Percentiles rank a stretch among this genome's conserved stretches.
These are phyloP conservation scores for Cordia subcordata DNA, from an alignment of 257 asterid genomes.

Conservation along the genomic window DNA sequence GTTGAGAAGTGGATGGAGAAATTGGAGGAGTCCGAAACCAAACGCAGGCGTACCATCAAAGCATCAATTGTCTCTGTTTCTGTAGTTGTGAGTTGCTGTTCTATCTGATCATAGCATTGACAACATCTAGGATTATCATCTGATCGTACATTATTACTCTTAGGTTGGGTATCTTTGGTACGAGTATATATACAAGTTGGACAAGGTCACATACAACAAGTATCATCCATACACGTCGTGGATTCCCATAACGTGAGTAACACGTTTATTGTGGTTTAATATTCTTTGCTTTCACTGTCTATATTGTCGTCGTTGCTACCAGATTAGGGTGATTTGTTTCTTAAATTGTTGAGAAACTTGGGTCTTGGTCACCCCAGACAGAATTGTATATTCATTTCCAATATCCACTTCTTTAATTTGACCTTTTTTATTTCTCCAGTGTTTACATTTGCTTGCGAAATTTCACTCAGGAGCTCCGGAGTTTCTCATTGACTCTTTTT, in stretches of 20 bases:
- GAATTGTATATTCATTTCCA: neutral
- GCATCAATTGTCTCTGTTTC: conserved; percentile 48
- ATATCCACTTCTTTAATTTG: conserved; percentile 16
- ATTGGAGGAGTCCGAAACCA: conserved; percentile 80
- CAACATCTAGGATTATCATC: neutral
- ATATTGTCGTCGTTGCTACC: neutral
- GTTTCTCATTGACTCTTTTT: conserved; percentile 75
- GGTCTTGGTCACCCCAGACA: neutral
- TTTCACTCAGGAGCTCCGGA: conserved; percentile 75
- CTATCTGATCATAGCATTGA: neutral
- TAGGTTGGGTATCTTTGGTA: conserved; percentile 69
- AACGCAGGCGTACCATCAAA: conserved; percentile 68
- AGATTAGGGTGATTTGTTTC: neutral
- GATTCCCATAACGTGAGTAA: conserved; percentile 90
- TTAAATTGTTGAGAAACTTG: neutral
- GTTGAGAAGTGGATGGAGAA: conserved; percentile 97
- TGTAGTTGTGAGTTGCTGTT: conserved; percentile 42
- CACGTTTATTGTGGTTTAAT: neutral
- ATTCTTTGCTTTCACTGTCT: neutral
- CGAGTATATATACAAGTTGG: conserved; percentile 89
- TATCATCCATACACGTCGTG: conserved; percentile 98
- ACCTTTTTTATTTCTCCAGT: conserved; percentile 27
- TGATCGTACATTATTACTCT: conserved; percentile 10
- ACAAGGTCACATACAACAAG: conserved; percentile 80
- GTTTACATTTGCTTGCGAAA: conserved; percentile 88